phyloP scores from a whole-genome alignment of 2,329 filamentous ascomycete species.

The Pseudogymnoascus sp. region DNA sequence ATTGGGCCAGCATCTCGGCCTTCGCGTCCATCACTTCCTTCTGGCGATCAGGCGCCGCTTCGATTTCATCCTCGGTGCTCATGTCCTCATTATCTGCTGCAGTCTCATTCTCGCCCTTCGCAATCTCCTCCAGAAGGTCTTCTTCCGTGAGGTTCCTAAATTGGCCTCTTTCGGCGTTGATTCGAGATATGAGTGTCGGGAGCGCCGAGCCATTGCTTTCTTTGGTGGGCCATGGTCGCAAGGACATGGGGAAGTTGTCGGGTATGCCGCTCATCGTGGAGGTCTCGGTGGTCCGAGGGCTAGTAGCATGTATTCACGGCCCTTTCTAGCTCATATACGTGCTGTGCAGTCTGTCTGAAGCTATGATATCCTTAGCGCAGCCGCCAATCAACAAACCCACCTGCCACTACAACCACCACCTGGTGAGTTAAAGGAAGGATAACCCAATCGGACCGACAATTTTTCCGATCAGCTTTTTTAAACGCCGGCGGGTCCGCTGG shows the following conservation, averaged over 20 bases:
- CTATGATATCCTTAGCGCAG: background rate
- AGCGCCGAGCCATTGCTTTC: constrained; percentile 53
- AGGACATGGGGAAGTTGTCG: constrained; percentile 43
- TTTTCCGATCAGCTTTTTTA: background rate
- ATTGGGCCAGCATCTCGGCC: constrained; percentile 48
- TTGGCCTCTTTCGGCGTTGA: constrained; percentile 69
- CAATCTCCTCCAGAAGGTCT: constrained; percentile 60
- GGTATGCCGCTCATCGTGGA: constrained; percentile 29
- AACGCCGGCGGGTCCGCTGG: no score
- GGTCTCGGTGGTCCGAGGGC: background rate
- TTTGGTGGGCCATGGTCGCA: constrained; percentile 54
- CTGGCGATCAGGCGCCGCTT: constrained; percentile 32
- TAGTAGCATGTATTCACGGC: background rate
- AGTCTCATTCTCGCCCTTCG: constrained; percentile 34
- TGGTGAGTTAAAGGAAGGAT: background rate
- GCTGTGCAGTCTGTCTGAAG: background rate
- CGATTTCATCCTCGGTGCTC: constrained; percentile 40
- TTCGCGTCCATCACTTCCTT: constrained; percentile 37
- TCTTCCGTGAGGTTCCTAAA: constrained; percentile 74
- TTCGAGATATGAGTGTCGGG: constrained; percentile 67
- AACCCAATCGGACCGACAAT: background rate
- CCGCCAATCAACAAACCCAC: background rate
- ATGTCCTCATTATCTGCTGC: constrained; percentile 34
- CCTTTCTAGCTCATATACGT: background rate
- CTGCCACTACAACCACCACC: background rate